Conservation (phyloP, 2,329 filamentous ascomycete species). For the Hymenoscyphus occultus region DNA sequence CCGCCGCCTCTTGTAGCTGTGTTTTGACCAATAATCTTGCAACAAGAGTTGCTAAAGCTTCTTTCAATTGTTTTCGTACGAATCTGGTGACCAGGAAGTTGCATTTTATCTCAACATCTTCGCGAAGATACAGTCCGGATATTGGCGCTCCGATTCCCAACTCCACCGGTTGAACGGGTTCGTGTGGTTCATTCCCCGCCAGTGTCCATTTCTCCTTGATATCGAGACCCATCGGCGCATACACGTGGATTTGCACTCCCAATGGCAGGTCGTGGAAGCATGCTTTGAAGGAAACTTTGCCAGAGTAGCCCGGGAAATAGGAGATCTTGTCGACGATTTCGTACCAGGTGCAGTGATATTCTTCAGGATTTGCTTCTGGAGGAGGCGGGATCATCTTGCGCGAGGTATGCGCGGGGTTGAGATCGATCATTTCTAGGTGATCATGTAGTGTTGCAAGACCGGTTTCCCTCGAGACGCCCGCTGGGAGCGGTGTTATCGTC, state of each 20-base stretch:
- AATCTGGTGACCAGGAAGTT: slow-evolving; percentile 72
- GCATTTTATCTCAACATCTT: slow-evolving; percentile 79
- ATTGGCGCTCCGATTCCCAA: slow-evolving; percentile 62
- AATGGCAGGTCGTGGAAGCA: slow-evolving; percentile 72
- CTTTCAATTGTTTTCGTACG: slow-evolving; percentile 77
- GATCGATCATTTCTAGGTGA: slow-evolving; percentile 63
- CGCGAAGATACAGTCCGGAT: slow-evolving; percentile 71
- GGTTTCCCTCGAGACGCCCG: slow-evolving; percentile 62
- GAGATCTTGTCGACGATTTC: slow-evolving; percentile 72
- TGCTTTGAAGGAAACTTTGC: slow-evolving; percentile 73
- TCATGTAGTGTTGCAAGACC: slow-evolving; percentile 74
- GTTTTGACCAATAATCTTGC: slow-evolving; percentile 55
- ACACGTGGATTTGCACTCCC: slow-evolving; percentile 77
- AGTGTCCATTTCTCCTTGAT: slow-evolving; percentile 76
- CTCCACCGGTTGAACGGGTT: slow-evolving; percentile 62
- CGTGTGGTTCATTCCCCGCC: slow-evolving; percentile 66
- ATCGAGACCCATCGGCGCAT: slow-evolving; percentile 76
- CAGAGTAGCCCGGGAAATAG: slow-evolving; percentile 64
- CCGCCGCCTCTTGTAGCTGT: slow-evolving; percentile 34
- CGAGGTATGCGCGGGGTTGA: slow-evolving; percentile 65
- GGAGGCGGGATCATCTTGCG: slow-evolving; percentile 66
- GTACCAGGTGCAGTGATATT: slow-evolving; percentile 73
- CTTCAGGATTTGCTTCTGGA: slow-evolving; percentile 64
- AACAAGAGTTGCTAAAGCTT: slow-evolving; percentile 69
- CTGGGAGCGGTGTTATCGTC: slow-evolving; percentile 72